phyloP scores from a whole-genome alignment of 371 early-diverging fungal genomes.

The Mortierella sp. region DNA sequence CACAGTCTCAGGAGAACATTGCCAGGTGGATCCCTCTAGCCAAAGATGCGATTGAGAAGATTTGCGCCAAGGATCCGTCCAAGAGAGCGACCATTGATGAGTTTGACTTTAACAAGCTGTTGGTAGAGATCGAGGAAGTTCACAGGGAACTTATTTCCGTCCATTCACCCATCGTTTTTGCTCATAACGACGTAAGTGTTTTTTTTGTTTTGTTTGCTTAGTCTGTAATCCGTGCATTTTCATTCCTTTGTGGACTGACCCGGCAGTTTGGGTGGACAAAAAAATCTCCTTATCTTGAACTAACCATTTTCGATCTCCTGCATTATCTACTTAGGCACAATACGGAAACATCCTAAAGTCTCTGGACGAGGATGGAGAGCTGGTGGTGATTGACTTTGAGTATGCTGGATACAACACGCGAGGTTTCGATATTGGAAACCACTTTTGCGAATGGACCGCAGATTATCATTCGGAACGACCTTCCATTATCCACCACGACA shows the following conservation, averaged over 20 bases:
- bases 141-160: slow-evolving; percentile 58
- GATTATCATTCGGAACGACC: slow-evolving; percentile 77
- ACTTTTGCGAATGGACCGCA: slow-evolving; percentile 93
- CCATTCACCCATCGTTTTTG: slow-evolving; percentile 81
- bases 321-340: slow-evolving; percentile 66
- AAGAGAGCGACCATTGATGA: slow-evolving; percentile 42
- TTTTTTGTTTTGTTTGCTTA: background rate
- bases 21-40: slow-evolving; percentile 75
- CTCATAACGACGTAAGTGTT: slow-evolving; percentile 83
- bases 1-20: slow-evolving; percentile 80
- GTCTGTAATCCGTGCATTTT: background rate
- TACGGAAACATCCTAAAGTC: slow-evolving; percentile 87
- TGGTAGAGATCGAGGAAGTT: slow-evolving; percentile 65
- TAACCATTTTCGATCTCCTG: background rate
- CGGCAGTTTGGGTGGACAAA: background rate
- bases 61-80: slow-evolving; percentile 48
- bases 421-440: slow-evolving; percentile 90
- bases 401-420: slow-evolving; percentile 91
- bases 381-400: slow-evolving; percentile 89
- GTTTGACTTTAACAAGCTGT: slow-evolving; percentile 62
- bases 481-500: slow-evolving; percentile 60
- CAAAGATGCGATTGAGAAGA: slow-evolving; percentile 37
- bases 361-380: slow-evolving; percentile 63
- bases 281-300: background rate
- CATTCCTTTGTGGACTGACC: background rate